Evolutionary conservation across 805 yeast genomes (phyloP).

Genomic region (Cyberlindnera amylophila): DNA sequence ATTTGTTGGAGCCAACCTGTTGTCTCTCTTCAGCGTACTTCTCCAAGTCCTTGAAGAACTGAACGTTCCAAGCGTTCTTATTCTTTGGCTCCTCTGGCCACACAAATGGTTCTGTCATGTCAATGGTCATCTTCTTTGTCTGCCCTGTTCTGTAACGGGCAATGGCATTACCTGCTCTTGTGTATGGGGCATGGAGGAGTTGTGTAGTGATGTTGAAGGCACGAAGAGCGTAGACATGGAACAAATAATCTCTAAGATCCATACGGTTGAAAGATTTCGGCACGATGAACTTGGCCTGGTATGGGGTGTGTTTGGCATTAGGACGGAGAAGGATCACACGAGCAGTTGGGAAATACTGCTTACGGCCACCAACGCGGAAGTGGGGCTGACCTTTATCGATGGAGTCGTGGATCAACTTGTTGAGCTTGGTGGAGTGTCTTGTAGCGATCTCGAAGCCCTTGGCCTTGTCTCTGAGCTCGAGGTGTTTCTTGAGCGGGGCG

Average conservation of each 20-base stretch:
- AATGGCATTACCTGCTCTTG: slow-evolving; percentile 51
- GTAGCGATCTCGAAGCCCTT: slow-evolving; percentile 21
- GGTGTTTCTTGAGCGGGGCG: slow-evolving; percentile 14
- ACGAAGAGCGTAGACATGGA: slow-evolving; percentile 83
- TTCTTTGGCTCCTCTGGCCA: slow-evolving; percentile 74
- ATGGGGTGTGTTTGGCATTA: slow-evolving; percentile 95
- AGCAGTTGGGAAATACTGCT: slow-evolving; percentile 82
- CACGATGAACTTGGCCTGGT: slow-evolving; percentile 93
- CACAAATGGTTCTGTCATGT: slow-evolving; percentile 90
- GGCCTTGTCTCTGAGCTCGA: slow-evolving; percentile 15
- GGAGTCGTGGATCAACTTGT: slow-evolving; percentile 36
- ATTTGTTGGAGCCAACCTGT: slow-evolving; percentile 59
- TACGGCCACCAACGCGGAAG: slow-evolving; percentile 73
- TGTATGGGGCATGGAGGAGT: slow-evolving; percentile 67
- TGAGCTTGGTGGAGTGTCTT: slow-evolving; percentile 25
- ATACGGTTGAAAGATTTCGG: slow-evolving; percentile 91
- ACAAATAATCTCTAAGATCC: slow-evolving; percentile 91
- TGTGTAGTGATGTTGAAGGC: slow-evolving; percentile 88
- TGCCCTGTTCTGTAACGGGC: slow-evolving; percentile 78
- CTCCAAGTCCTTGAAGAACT: slow-evolving; percentile 44
- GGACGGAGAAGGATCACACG: slow-evolving; percentile 79
- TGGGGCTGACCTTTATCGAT: slow-evolving; percentile 67
- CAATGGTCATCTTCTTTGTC: slow-evolving; percentile 93
- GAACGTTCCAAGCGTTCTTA: slow-evolving; percentile 38
- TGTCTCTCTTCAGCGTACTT: slow-evolving; percentile 50